Evolutionary conservation across 169 alveolate species (phyloP), one percentile per base, ranked within the genome.

Genomic region (Cryptosporidium canis): DNA sequence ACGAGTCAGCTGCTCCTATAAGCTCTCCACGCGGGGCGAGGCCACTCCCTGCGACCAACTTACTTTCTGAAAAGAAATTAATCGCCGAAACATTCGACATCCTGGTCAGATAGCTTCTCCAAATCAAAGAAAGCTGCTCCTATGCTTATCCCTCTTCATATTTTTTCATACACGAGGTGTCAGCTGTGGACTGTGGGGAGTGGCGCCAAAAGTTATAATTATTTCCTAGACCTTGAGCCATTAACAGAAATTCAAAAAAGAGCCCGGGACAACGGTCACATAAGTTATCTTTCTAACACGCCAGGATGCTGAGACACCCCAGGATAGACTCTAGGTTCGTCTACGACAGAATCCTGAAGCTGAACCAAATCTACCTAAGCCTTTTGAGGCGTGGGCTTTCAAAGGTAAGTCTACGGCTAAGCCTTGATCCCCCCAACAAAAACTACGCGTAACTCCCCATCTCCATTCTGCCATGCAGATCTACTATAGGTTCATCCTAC

Each of bases 1-100:
- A 61, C 16, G 24, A 51, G 37, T 51, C 24, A n/a, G 63, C 18
- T 51, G 35, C 24, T 51, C 7, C 68, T 9, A 18, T 27, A 61
- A 61, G 55, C n/a, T n/a, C 11, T 18, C 12, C 12, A 21, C 63
- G 9, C 63, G 8, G 24, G 8, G 11, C 4, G 27, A 77, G 43
- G 7, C 1, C 18, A 11, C 18, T 11, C 12, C 27, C 4, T 9
- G n/a, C 4, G 31, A 18, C 1, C n/a, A 77, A 77, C 87, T 56
- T 61, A 77, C 87, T 77, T 77, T 77, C 72, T 24, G 77, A 77
- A 44, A 77, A 77, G 37, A 77, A 77, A 33, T 77, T 77, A 41
- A 77, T 29, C 37, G 87, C 87, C 0, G 72, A 77, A 11, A 39
- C 18, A 77, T 56, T 58, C 11, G 87, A 55, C 87, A 77, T 77